These are phyloP conservation scores for Zymoseptoria ardabiliae DNA, from an alignment of 2,329 filamentous ascomycete species.

Conservation along the genomic window DNA sequence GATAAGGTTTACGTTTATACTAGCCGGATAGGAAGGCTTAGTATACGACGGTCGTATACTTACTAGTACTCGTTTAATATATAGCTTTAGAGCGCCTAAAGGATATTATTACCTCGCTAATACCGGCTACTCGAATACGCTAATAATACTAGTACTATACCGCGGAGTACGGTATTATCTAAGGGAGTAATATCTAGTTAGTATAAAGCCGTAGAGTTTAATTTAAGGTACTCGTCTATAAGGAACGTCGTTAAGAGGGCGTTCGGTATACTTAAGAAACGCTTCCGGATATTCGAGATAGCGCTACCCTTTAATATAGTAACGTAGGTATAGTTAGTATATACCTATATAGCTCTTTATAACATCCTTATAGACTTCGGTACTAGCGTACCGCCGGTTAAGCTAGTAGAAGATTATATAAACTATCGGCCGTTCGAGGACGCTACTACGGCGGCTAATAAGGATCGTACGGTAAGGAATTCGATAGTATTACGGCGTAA, in stretches of 20 bases:
- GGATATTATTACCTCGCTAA: neutral
- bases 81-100: neutral
- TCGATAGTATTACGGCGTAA: neutral
- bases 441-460: neutral
- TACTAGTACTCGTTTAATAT: neutral
- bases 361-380: neutral
- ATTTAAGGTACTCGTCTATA: neutral
- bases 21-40: constrained; percentile 1
- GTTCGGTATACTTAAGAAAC: neutral
- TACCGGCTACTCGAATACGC: neutral
- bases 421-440: neutral
- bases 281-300: neutral
- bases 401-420: neutral
- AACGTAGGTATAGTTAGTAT: neutral
- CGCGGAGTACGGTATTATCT: neutral
- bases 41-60: neutral
- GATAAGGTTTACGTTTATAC: constrained; percentile 1
- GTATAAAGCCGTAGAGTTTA: neutral
- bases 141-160: neutral
- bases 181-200: neutral
- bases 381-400: neutral
- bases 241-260: neutral
- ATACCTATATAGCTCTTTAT: neutral
- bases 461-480: neutral
- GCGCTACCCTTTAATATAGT: neutral